Base-by-base conservation (phyloP, 495 filamentous ascomycete species). In the Penicillium turbatum region DNA sequence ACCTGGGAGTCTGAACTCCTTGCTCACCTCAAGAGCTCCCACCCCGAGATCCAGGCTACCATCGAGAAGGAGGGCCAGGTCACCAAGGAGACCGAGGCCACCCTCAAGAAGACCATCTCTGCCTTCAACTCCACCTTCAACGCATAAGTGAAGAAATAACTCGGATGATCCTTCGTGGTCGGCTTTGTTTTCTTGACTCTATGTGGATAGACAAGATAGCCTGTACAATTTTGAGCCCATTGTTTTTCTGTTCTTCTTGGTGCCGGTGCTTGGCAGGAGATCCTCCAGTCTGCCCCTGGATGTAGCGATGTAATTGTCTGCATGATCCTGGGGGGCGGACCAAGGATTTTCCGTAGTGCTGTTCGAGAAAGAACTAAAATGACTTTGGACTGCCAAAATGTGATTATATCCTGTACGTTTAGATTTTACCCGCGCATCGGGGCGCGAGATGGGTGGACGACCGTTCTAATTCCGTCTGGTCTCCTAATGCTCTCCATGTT, bases 21-120 rank as follows among this genome's bases (percentile, higher is more conserved):
- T 38, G 75, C 86, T 61, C 88, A 96, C 82, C 78, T 98, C 67
- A 90, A 85, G 83, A 88, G 81, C 70, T 92, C 88, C 80, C 85
- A 97, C 82, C 68, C 83, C 21, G 92, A 90, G 59, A 77, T 98
- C 55, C 72, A 95, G 52, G 78, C 85, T 60, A 85, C 86, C 66
- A 97, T 98, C 65, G 90, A 95, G 66, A 91, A 92, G 82, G 92
- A 98, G 82, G 93, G 93, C 74, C 82, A 89, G 69, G 73, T 98
- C 67, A 91, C 87, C 85, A 95, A 97, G 83, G 95, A 96, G 32
- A 79, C 92, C 47, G 93, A 98, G 84, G 80, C 74, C 60, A 85
- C 85, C 77, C 79, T 98, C 70, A 89, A 84, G 82, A 86, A 95
- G 53, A 79, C 86, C 64, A 84, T 90, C 63, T 48, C 53, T 55